These are phyloP conservation scores for Pilasporangium apinafurcum DNA, from an alignment of 352 stramenopile genomes.

Conservation along the genomic window DNA sequence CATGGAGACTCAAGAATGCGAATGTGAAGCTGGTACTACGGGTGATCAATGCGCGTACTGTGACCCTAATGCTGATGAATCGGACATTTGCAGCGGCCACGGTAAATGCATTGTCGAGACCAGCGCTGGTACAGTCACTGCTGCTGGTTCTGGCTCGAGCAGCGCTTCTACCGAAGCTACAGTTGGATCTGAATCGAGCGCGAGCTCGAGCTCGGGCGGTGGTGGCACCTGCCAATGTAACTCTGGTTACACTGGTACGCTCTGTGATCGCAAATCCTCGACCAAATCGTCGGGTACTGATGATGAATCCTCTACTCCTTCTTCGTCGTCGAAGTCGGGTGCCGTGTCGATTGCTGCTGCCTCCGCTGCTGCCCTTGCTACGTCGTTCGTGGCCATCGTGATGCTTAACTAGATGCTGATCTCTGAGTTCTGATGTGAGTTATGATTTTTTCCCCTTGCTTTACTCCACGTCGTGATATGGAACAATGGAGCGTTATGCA, in stretches of 20 bases:
- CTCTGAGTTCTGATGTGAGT: too few species aligned
- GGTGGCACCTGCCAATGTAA: slow-evolving; percentile 51
- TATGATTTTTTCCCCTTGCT: neutral
- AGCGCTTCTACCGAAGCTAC: slow-evolving; percentile 4
- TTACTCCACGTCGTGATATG: neutral
- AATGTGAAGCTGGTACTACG: slow-evolving; percentile 52
- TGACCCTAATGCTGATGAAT: slow-evolving; percentile 38
- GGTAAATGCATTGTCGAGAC: slow-evolving; percentile 37
- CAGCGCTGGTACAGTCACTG: slow-evolving; percentile 12
- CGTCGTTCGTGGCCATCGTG: slow-evolving; percentile 20
- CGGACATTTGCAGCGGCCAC: slow-evolving; percentile 56
- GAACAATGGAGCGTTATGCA: too few species aligned
- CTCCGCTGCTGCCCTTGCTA: slow-evolving; percentile 8
- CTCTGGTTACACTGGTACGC: slow-evolving; percentile 41
- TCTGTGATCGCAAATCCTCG: slow-evolving; percentile 53
- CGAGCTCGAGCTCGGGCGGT: slow-evolving; percentile 2
- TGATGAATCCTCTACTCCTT: too few species aligned
- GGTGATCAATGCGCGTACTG: slow-evolving; percentile 69
- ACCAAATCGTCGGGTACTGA: slow-evolving; percentile 8
- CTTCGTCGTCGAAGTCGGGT: slow-evolving; percentile 11
- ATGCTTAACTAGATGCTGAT: slow-evolving; percentile 36
- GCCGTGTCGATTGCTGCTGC: slow-evolving; percentile 12
- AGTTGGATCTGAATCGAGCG: slow-evolving; percentile 20
- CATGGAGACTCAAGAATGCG: slow-evolving; percentile 50
- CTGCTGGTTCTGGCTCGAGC: slow-evolving; percentile 14